A percentile compares a stretch with the other conserved stretches of the same genome.
phyloP scores from a whole-genome alignment of 257 asterid genomes.

The Salvia hispanica region DNA sequence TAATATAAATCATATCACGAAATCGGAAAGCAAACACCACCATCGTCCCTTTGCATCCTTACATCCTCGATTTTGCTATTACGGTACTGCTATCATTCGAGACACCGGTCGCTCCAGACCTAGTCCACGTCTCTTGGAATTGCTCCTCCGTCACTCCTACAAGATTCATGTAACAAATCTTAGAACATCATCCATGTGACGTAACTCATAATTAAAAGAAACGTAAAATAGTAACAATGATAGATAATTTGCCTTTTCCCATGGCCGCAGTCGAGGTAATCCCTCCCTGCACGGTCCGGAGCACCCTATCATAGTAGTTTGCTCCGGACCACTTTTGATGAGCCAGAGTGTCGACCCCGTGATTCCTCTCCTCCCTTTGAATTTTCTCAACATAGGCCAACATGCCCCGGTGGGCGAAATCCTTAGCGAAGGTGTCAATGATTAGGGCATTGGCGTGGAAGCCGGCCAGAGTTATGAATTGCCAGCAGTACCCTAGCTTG shows the following conservation, averaged over 20 bases:
- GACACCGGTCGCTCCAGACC: constrained; percentile 58
- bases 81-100: constrained; percentile 63
- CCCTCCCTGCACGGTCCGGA: constrained; percentile 96
- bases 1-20: constrained; percentile 10
- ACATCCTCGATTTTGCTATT: constrained; percentile 86
- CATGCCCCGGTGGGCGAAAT: constrained; percentile 80
- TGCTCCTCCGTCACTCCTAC: constrained; percentile 97
- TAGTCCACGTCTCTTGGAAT: constrained; percentile 82
- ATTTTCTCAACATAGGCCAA: constrained; percentile 90
- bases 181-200: background rate
- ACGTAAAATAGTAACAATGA: background rate
- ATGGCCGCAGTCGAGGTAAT: constrained; percentile 95
- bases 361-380: constrained; percentile 82
- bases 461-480: constrained; percentile 94
- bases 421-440: constrained; percentile 82
- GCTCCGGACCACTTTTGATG: constrained; percentile 99
- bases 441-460: constrained; percentile 88
- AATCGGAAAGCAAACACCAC: constrained; percentile 2
- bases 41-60: constrained; percentile 10
- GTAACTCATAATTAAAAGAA: background rate
- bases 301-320: constrained; percentile 86
- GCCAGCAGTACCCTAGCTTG: constrained; percentile 83
- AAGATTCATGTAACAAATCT: background rate
- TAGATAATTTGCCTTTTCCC: constrained; percentile 67
- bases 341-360: constrained; percentile 93